Base-by-base conservation (phyloP, 495 filamentous ascomycete species). In the Paragyromitra xinjiangensis region DNA sequence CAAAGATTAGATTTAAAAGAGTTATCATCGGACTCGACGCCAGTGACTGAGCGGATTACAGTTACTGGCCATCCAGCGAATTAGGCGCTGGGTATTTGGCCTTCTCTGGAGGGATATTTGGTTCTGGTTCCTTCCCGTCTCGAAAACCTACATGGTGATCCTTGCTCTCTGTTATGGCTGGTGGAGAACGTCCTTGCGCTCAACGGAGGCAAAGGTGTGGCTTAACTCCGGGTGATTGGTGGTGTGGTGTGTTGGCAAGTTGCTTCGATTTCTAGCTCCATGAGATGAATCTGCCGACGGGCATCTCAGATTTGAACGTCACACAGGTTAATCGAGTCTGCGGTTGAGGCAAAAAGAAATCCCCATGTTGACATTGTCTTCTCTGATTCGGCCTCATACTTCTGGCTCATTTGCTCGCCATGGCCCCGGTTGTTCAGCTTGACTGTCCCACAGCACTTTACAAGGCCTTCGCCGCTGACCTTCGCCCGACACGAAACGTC, bases 241-340 rank as follows among this genome's bases (percentile, higher is more conserved):
- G 70, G 71, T 68, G 63, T 63, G 55, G 71, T 76, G 75, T 34
- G 71, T 56, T 78, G 64, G 76, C 76, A 70, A 29, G 44, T 62
- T 73, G 48, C 56, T 58, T 24, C 40, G 64, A 68, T 58, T 73
- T 44, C 70, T 45, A 51, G 59, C 44, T 51, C 42, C 64, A 64
- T 62, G 51, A 69, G 71, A 77, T 77, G 51, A 77, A 77, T 77
- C 75, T 77, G 71, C 75, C 75, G 76, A 63, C 62, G 63, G 66
- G 71, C 75, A 78, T 78, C 75, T 77, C 71, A 68, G 71, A 76
- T 76, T 78, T 72, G 29, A 75, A 66, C 53, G 75, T 78, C 63
- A 29, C 63, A 78, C 75, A 77, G 73, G 69, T 65, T 59, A 77
- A 75, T 76, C 68, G 51, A 59, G 37, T 29, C 44, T 42, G 26